phyloP scores from a whole-genome alignment of 2,329 filamentous ascomycete species.

The Epichloe bromicola region DNA sequence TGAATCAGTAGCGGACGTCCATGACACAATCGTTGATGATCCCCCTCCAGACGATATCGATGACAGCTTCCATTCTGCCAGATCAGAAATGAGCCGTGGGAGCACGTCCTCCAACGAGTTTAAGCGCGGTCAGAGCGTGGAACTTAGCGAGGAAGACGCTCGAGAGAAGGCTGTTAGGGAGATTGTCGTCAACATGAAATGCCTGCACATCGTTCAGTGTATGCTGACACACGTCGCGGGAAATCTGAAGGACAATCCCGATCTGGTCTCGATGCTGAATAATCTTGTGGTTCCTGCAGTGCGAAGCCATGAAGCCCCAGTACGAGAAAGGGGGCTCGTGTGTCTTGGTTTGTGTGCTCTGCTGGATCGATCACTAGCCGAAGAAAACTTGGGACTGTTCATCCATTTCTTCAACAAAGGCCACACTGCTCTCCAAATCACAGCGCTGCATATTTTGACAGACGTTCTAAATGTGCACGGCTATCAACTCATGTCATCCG shows the following conservation, averaged over 20 bases:
- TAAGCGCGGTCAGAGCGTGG: conserved; percentile 27
- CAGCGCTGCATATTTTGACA: conserved; percentile 79
- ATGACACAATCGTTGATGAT: conserved; percentile 78
- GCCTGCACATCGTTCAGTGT: conserved; percentile 90
- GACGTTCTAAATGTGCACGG: conserved; percentile 89
- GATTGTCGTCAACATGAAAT: conserved; percentile 97
- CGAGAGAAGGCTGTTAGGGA: conserved; percentile 70
- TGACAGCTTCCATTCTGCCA: conserved; percentile 84
- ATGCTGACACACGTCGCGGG: conserved; percentile 90
- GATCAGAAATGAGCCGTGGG: conserved; percentile 65
- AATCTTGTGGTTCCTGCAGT: conserved; percentile 93
- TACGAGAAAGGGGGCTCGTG: conserved; percentile 78
- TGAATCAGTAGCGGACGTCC: conserved; percentile 90
- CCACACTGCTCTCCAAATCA: conserved; percentile 78
- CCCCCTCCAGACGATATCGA: conserved; percentile 41
- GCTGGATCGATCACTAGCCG: conserved; percentile 79
- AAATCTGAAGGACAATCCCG: conserved; percentile 75
- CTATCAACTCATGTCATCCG: conserved; percentile 55
- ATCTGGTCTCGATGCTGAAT: conserved; percentile 95
- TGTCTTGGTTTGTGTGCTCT: conserved; percentile 86
- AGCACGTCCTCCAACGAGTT: conserved; percentile 38
- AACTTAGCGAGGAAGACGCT: conserved; percentile 50
- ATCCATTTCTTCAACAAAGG: conserved; percentile 94
- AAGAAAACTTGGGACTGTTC: conserved; percentile 85
- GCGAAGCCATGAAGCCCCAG: conserved; percentile 80